A percentile compares a stretch with the other conserved stretches of the same genome.
phyloP scores from a whole-genome alignment of 2,329 filamentous ascomycete species.

The Trichoderma sp. region DNA sequence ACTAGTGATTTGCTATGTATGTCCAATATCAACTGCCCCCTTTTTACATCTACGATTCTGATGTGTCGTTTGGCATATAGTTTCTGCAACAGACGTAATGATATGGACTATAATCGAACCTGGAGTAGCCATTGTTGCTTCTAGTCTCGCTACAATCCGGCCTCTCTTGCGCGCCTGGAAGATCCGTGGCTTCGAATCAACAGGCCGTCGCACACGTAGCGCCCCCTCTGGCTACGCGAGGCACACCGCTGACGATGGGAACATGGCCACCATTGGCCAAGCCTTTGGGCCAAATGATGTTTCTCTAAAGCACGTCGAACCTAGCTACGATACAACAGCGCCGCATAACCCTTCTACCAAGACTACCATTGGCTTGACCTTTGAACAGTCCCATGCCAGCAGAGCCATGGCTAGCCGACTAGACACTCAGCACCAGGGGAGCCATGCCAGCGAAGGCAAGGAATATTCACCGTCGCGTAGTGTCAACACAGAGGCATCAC shows the following conservation, averaged over 20 bases:
- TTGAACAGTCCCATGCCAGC: conserved; percentile 23
- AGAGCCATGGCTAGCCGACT: background rate
- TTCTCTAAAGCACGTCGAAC: conserved; percentile 33
- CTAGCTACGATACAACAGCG: conserved; percentile 20
- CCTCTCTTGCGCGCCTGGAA: conserved; percentile 51
- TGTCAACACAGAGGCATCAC: conserved; percentile 22
- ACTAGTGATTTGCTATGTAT: conserved; percentile 49
- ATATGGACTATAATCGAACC: conserved; percentile 59
- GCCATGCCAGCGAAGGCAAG: conserved; percentile 35
- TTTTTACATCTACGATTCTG: background rate
- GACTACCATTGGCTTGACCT: conserved; percentile 22
- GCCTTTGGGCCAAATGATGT: conserved; percentile 39
- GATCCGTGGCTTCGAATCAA: conserved; percentile 47
- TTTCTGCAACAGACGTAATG: conserved; percentile 50
- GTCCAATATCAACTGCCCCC: conserved; percentile 25
- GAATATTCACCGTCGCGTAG: conserved; percentile 27
- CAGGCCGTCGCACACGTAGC: conserved; percentile 36
- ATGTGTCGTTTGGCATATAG: conserved; percentile 29
- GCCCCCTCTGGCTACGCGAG: conserved; percentile 28
- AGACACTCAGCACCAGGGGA: conserved; percentile 32
- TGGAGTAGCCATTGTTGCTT: conserved; percentile 53
- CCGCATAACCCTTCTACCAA: background rate
- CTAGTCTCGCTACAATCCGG: conserved; percentile 54
- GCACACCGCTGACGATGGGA: conserved; percentile 31
- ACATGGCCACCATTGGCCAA: conserved; percentile 28